Conservation (phyloP, 345 rosid species). For the Bruguiera sexangula region DNA sequence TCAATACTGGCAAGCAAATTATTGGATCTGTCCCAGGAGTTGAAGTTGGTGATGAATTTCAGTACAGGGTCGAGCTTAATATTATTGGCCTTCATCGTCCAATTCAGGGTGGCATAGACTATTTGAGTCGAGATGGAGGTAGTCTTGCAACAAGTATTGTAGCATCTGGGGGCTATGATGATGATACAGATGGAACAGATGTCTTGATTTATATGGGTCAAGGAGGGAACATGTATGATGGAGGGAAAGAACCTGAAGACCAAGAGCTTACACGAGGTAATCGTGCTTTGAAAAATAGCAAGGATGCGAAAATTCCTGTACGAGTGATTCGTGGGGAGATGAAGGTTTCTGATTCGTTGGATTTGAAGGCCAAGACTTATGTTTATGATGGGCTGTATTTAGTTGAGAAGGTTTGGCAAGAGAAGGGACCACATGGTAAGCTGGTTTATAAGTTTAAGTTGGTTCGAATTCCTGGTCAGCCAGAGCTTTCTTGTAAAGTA, state of each 20-base stretch:
- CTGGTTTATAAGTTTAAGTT: conserved; percentile 61
- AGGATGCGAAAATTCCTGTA: conserved; percentile 37
- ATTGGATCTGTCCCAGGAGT: conserved; percentile 80
- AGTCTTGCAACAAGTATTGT: conserved; percentile 65
- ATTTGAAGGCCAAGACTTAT: conserved; percentile 39
- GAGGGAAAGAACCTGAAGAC: conserved; percentile 57
- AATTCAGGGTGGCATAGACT: conserved; percentile 71
- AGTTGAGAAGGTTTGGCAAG: conserved; percentile 53
- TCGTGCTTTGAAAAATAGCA: conserved; percentile 66
- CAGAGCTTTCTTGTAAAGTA: conserved; percentile 76
- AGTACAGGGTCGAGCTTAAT: conserved; percentile 66
- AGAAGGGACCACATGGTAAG: conserved; percentile 62
- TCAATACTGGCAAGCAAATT: conserved; percentile 40
- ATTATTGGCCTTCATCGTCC: conserved; percentile 71
- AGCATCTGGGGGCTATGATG: conserved; percentile 67
- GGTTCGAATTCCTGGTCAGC: conserved; percentile 60
- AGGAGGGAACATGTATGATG: conserved; percentile 63
- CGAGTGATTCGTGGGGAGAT: conserved; percentile 75
- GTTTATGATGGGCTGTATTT: conserved; percentile 68
- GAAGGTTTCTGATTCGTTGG: conserved; percentile 36
- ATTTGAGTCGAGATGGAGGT: conserved; percentile 32
- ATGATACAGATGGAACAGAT: conserved; percentile 53
- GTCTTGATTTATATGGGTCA: conserved; percentile 64
- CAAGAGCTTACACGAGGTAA: conserved; percentile 74
- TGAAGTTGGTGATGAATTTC: conserved; percentile 78